Percentiles rank a stretch among this genome's conserved stretches.
phyloP scores from a whole-genome alignment of 2,329 filamentous ascomycete species.

The Aspergillus caelatus region DNA sequence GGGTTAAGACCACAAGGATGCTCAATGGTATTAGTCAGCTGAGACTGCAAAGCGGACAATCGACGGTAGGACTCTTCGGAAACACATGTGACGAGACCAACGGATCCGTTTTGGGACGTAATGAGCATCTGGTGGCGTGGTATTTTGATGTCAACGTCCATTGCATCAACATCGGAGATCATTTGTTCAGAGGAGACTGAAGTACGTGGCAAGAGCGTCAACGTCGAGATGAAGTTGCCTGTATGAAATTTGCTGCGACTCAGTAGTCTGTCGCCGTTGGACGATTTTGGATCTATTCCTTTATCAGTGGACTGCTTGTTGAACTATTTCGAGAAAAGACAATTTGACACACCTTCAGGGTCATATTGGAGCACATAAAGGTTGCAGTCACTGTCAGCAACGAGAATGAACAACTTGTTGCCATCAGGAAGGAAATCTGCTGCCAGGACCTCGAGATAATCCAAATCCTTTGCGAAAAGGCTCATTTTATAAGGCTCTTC shows the following conservation, averaged over 20 bases:
- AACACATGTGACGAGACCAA: constrained; percentile 77
- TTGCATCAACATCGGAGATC: constrained; percentile 39
- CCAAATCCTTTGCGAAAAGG: constrained; percentile 83
- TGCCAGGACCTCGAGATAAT: constrained; percentile 74
- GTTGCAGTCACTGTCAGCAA: constrained; percentile 81
- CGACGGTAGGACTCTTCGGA: constrained; percentile 81
- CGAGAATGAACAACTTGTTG: constrained; percentile 78
- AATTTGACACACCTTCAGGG: constrained; percentile 73
- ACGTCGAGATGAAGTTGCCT: constrained; percentile 74
- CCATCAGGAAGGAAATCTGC: constrained; percentile 89
- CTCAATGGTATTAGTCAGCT: constrained; percentile 74
- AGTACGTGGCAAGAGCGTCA: constrained; percentile 74
- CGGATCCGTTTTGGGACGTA: constrained; percentile 72
- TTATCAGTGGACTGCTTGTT: constrained; percentile 4
- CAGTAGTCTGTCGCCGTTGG: constrained; percentile 83
- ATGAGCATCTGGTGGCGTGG: constrained; percentile 64
- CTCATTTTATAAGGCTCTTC: constrained; percentile 97
- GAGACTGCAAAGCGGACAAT: constrained; percentile 77
- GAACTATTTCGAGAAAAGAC: background rate
- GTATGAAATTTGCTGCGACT: constrained; percentile 87
- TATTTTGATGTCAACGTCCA: constrained; percentile 39
- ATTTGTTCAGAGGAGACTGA: constrained; percentile 48
- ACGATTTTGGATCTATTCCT: constrained; percentile 79
- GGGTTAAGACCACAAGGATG: constrained; percentile 82
- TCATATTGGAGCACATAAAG: constrained; percentile 91